phyloP scores from a whole-genome alignment of 2,329 filamentous ascomycete species.

The Beauveria sp. region DNA sequence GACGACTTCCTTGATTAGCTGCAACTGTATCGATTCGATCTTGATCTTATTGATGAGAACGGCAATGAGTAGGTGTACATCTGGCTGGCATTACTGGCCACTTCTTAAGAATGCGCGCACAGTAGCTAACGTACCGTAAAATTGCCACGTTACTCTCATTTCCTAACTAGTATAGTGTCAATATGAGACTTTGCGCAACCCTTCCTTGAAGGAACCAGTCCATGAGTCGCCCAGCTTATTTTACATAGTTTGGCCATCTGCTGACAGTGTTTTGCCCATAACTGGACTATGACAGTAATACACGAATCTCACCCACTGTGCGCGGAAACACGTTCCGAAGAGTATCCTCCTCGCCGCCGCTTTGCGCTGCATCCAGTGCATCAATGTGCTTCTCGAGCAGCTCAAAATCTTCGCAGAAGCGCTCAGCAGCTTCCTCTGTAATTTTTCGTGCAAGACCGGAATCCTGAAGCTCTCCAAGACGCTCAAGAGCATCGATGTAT shows the following conservation, averaged over 20 bases:
- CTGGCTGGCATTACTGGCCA: not conserved
- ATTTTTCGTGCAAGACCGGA: constrained; percentile 64
- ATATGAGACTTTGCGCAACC: not conserved
- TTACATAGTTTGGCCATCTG: not conserved
- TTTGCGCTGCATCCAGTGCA: constrained; percentile 28
- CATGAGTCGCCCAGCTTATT: not conserved
- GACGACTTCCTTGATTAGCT: not conserved
- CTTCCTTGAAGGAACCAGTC: not conserved
- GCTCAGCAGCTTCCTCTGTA: constrained; percentile 73
- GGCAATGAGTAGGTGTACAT: not conserved
- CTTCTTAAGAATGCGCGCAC: too few relatives aligned
- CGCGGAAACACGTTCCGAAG: constrained; percentile 43
- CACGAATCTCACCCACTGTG: constrained; percentile 52
- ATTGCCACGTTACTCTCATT: not conserved
- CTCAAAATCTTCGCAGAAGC: constrained; percentile 80
- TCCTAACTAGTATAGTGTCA: not conserved
- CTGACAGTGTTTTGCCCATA: not conserved
- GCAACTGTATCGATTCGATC: too few relatives aligned
- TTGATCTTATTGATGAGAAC: not conserved
- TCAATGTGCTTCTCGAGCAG: constrained; percentile 44
- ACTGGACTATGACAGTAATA: constrained; percentile 41
- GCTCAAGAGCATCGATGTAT: constrained; percentile 82
- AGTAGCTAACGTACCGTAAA: not conserved
- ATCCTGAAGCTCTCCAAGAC: constrained; percentile 66
- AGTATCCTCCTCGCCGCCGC: constrained; percentile 16